These are phyloP conservation scores for Ogataea ganodermae DNA, from an alignment of 805 yeast species.

Conservation along the genomic window DNA sequence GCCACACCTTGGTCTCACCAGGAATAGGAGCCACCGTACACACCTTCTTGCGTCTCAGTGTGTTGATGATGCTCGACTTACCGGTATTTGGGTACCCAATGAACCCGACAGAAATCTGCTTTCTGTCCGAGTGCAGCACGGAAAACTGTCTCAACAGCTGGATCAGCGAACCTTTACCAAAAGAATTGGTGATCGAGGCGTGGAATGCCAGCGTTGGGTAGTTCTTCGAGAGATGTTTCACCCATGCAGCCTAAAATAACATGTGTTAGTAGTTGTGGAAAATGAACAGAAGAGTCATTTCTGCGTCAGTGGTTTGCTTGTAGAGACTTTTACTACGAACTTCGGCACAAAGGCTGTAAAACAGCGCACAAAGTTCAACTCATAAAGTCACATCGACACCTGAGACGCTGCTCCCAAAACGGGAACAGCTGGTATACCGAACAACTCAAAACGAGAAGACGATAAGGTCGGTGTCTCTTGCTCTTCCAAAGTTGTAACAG, in stretches of 20 bases:
- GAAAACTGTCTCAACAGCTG: slow-evolving; percentile 93
- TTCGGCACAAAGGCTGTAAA: slow-evolving; percentile 36
- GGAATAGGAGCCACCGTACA: slow-evolving; percentile 98
- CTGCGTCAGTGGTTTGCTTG: slow-evolving; percentile 38
- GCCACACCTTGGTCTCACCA: slow-evolving; percentile 99
- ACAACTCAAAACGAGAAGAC: slow-evolving; percentile 49
- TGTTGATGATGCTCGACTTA: slow-evolving; percentile 92
- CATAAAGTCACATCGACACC: slow-evolving; percentile 61
- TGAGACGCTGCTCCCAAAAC: slow-evolving; percentile 45
- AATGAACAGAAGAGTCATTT: slow-evolving; percentile 1
- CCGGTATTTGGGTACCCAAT: slow-evolving; percentile 99
- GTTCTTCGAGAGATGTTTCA: slow-evolving; percentile 85
- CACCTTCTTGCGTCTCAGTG: slow-evolving; percentile 91
- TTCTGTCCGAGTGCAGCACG: slow-evolving; percentile 84
- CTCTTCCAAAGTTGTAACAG: slow-evolving; percentile 99
- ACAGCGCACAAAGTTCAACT: slow-evolving; percentile 65
- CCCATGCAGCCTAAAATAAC: slow-evolving; percentile 94
- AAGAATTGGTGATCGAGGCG: slow-evolving; percentile 95
- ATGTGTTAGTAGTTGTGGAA: slow-evolving; percentile 19
- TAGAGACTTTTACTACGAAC: slow-evolving; percentile 91
- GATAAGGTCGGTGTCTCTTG: slow-evolving; percentile 58
- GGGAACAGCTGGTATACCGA: slow-evolving; percentile 31
- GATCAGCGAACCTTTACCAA: slow-evolving; percentile 95
- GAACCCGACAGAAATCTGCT: slow-evolving; percentile 95
- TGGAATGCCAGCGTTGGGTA: slow-evolving; percentile 97